Percentiles rank a stretch among this genome's conserved stretches.
Evolutionary conservation across 2,329 filamentous ascomycete species (phyloP).

Genomic region (Clarireedia hainanense): DNA sequence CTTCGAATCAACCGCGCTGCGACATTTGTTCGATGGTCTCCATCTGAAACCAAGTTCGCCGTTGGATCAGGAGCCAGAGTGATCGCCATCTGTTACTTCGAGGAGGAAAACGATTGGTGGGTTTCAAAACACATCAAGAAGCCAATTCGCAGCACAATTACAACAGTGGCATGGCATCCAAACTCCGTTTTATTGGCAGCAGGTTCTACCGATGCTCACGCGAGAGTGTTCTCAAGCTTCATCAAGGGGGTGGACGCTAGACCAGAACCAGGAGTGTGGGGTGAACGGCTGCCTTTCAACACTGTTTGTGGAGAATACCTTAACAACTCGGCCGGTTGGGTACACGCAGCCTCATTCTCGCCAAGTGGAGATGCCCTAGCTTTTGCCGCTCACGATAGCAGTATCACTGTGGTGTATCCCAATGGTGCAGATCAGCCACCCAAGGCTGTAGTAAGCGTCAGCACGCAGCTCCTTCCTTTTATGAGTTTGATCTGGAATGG

Average conservation of each 20-base stretch:
- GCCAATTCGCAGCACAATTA: conserved; percentile 95
- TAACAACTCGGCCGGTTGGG: conserved; percentile 95
- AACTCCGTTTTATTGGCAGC: conserved; percentile 93
- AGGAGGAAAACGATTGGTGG: conserved; percentile 99
- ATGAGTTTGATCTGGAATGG: conserved; percentile 87
- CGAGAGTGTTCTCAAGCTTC: conserved; percentile 88
- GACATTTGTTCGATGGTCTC: conserved; percentile 95
- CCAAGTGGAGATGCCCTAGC: conserved; percentile 89
- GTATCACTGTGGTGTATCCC: conserved; percentile 93
- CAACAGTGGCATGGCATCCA: conserved; percentile 90
- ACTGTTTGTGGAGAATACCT: conserved; percentile 95
- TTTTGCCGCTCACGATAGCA: conserved; percentile 92
- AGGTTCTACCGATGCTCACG: conserved; percentile 95
- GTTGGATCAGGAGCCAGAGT: conserved; percentile 93
- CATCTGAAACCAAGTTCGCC: conserved; percentile 93
- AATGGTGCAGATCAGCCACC: conserved; percentile 85
- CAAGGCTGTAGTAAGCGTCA: conserved; percentile 79
- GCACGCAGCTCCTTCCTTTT: conserved; percentile 85
- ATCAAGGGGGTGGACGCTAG: conserved; percentile 89
- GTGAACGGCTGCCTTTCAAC: conserved; percentile 93
- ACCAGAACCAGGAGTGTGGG: conserved; percentile 84
- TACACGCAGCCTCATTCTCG: conserved; percentile 88
- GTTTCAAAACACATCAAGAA: conserved; percentile 99
- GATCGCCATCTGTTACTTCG: conserved; percentile 96
- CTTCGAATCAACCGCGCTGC: conserved; percentile 95